These are phyloP conservation scores for Ceratocystis alfenasii DNA, from an alignment of 2,329 filamentous ascomycete genomes.

Conservation along the genomic window DNA sequence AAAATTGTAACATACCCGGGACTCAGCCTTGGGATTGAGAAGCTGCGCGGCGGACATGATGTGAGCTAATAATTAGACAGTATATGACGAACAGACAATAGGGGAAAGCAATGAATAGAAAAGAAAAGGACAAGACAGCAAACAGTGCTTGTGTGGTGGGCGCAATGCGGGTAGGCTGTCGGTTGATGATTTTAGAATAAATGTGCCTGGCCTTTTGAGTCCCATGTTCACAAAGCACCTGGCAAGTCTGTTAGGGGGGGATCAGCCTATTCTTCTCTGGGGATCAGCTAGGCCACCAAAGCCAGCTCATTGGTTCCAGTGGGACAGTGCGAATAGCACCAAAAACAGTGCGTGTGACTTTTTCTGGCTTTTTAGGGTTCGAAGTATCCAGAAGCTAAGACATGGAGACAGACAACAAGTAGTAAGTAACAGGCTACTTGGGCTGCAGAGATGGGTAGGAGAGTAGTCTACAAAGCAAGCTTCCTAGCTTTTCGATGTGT, in stretches of 20 bases:
- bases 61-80: slow-evolving; percentile 28
- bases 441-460: neutral
- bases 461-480: neutral
- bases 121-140: slow-evolving; percentile 11
- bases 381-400: neutral
- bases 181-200: slow-evolving; percentile 17
- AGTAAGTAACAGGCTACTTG: neutral
- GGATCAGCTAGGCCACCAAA: neutral
- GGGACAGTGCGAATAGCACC: slow-evolving; percentile 12
- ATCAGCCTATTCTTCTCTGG: neutral
- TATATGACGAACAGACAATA: slow-evolving; percentile 27
- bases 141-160: slow-evolving; percentile 2
- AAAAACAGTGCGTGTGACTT: slow-evolving; percentile 7
- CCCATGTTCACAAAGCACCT: neutral
- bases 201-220: slow-evolving; percentile 11
- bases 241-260: slow-evolving; percentile 9
- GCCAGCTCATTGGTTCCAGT: slow-evolving; percentile 10
- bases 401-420: neutral
- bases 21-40: slow-evolving; percentile 97
- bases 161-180: slow-evolving; percentile 16
- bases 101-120: slow-evolving; percentile 26
- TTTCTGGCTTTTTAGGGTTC: slow-evolving; percentile 12
- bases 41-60: slow-evolving; percentile 93
- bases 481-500: neutral
- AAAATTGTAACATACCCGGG: slow-evolving; percentile 53